phyloP scores from a whole-genome alignment of 1,284 basidiomycete genomes.

The Coniophora puteana region DNA sequence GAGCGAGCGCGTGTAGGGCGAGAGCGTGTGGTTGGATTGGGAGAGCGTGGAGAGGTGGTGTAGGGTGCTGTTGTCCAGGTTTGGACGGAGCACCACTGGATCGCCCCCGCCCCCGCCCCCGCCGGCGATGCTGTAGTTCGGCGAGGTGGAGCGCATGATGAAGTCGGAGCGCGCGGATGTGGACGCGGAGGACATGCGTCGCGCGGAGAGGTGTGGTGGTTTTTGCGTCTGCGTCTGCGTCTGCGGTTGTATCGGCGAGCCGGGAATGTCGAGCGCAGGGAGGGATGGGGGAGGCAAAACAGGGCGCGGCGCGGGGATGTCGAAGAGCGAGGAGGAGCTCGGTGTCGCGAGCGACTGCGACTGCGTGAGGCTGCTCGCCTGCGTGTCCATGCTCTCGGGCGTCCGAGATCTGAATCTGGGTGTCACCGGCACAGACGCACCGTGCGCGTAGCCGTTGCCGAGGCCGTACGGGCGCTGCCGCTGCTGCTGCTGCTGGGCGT shows the following conservation, averaged over 20 bases:
- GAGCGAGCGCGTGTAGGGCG: slow-evolving; percentile 84
- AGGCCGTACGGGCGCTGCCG: slow-evolving; percentile 1
- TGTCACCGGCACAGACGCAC: slow-evolving; percentile 7
- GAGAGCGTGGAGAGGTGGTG: slow-evolving; percentile 82
- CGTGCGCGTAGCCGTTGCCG: too few relatives aligned
- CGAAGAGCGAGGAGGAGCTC: slow-evolving; percentile 25
- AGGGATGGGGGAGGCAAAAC: slow-evolving; percentile 14
- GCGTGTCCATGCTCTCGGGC: slow-evolving; percentile 41
- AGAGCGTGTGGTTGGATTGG: slow-evolving; percentile 86
- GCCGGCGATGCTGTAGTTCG: slow-evolving; percentile 30
- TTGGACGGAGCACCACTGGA: slow-evolving; percentile 67
- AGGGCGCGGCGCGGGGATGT: too few relatives aligned
- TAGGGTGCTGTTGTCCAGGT: slow-evolving; percentile 64
- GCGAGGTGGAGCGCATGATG: slow-evolving; percentile 34
- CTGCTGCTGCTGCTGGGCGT: slow-evolving; percentile 1
- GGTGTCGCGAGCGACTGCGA: slow-evolving; percentile 31
- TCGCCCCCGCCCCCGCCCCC: too few relatives aligned
- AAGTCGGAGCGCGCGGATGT: slow-evolving; percentile 26
- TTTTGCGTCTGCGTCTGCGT: slow-evolving; percentile 25
- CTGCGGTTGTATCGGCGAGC: too few relatives aligned
- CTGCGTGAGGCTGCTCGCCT: slow-evolving; percentile 36
- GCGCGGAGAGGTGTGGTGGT: slow-evolving; percentile 25
- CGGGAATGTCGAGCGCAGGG: slow-evolving; percentile 18
- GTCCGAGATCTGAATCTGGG: slow-evolving; percentile 28
- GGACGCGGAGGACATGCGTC: slow-evolving; percentile 44